Evolutionary conservation across 2,329 filamentous ascomycete species (phyloP).

Genomic region (Trichoderma afroharzianum): DNA sequence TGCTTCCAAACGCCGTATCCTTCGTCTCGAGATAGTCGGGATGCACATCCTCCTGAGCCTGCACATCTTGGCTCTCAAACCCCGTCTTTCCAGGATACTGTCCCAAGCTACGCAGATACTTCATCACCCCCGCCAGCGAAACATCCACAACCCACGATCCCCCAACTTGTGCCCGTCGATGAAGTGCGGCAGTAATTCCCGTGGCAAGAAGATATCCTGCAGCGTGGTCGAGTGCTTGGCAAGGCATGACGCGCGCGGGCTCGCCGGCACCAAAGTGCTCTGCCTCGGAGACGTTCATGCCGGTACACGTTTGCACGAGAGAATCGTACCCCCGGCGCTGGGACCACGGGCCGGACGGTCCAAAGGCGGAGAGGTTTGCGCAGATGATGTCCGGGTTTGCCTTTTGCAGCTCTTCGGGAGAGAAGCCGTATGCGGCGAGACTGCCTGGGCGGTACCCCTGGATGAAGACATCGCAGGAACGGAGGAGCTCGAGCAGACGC

Average conservation of each 20-base stretch:
- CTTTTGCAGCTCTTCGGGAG: constrained; percentile 33
- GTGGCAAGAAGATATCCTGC: constrained; percentile 53
- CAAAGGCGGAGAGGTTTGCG: constrained; percentile 53
- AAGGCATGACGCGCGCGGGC: constrained; percentile 43
- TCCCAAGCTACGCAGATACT: constrained; percentile 53
- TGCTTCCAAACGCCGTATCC: constrained; percentile 42
- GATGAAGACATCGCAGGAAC: constrained; percentile 57
- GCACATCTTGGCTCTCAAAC: constrained; percentile 39
- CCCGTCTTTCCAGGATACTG: constrained; percentile 43
- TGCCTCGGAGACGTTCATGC: constrained; percentile 54
- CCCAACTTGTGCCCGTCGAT: constrained; percentile 34
- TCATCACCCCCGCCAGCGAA: constrained; percentile 53
- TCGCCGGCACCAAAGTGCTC: constrained; percentile 39
- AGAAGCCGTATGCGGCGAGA: constrained; percentile 40
- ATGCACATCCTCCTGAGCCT: constrained; percentile 27
- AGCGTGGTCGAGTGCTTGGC: constrained; percentile 55
- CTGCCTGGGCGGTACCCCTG: constrained; percentile 63
- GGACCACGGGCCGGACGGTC: constrained; percentile 40
- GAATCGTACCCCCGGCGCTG: constrained; percentile 52
- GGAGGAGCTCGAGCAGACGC: constrained; percentile 53
- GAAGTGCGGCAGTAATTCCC: constrained; percentile 50
- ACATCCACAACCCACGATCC: constrained; percentile 49
- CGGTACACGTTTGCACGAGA: constrained; percentile 48
- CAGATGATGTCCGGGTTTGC: constrained; percentile 44
- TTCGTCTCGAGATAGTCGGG: constrained; percentile 40